Conservation (phyloP, 768 basidiomycete genomes). For the Melanogaster broomeanus region DNA sequence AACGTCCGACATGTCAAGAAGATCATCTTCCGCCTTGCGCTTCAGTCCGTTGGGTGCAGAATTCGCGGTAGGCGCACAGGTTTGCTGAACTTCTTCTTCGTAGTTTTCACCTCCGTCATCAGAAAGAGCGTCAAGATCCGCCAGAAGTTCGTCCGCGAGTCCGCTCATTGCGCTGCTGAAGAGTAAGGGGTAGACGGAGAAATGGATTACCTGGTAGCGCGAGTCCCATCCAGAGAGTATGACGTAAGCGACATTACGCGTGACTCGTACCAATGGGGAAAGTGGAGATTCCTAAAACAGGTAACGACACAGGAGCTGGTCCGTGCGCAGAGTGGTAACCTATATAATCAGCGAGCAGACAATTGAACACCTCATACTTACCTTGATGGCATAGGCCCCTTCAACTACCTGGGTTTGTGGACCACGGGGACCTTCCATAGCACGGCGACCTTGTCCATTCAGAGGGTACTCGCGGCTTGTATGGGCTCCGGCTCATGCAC, state of each 20-base stretch:
- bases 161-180: slow-evolving; percentile 55
- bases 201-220: no score
- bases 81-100: slow-evolving; percentile 42
- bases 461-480: slow-evolving; percentile 48
- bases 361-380: slow-evolving; percentile 47
- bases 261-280: neutral
- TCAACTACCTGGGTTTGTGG: slow-evolving; percentile 58
- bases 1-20: slow-evolving; percentile 58
- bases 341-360: slow-evolving; percentile 11
- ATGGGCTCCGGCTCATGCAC: slow-evolving; percentile 72
- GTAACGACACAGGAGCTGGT: neutral
- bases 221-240: no score
- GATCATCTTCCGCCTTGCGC: slow-evolving; percentile 58
- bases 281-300: neutral
- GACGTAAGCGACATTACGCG: slow-evolving; percentile 4
- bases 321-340: slow-evolving; percentile 7
- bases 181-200: neutral
- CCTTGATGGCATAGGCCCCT: slow-evolving; percentile 64
- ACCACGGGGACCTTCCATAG: slow-evolving; percentile 53
- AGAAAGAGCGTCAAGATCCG: slow-evolving; percentile 87
- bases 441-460: slow-evolving; percentile 58
- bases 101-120: slow-evolving; percentile 58
- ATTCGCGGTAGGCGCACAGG: slow-evolving; percentile 20
- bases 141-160: slow-evolving; percentile 90
- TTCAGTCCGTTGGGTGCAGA: slow-evolving; percentile 44